Evolutionary conservation across 1,139 yeast genomes (phyloP), one percentile per base, ranked within the genome.

Genomic region (Debaryomycetaceae sp.): DNA sequence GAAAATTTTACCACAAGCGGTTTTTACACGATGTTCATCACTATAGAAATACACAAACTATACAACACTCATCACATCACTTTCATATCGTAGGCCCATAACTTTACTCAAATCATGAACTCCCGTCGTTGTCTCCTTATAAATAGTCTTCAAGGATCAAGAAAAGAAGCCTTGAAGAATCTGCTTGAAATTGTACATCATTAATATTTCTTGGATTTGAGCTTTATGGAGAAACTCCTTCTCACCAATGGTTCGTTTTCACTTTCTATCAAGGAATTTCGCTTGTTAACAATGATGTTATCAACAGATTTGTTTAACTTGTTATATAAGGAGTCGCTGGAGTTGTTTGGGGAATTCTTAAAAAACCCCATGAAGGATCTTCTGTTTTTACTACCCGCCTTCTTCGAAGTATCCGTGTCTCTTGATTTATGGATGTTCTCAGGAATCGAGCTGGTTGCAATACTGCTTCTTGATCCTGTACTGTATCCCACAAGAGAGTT

Each of bases 311-410:
- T 31, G 36, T 42, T 45, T 5, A 36, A 30, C 6, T 37, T 40
- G 20, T 36, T 40, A 14, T 44, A 39, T 14, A 38, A 24, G 8
- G 43, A 38, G 11, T 30, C 36, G 17, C 41, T 41, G 14, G 44
- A n/a, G 14, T 38, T 30, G 36, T 31, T 35, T 7, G 41, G 36
- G 27, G 39, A 22, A 14, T 38, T n/a, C 41, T 37, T 42, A 43
- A 58, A 55, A 24, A 57, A 39, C 20, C 44, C 45, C 7, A 56
- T 50, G 31, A 58, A 47, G 36, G 60, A 57, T 49, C 48, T 45
- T 27, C 50, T 47, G 27, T 44, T 41, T 14, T 39, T 34, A 13
- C 35, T 37, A 27, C 31, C 31, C 11, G 31, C 8, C 4, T 27
- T 27, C 31, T 27, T 7, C 4, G 2, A 3, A 27, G 8, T 27